phyloP scores from a whole-genome alignment of 176 grass and related monocot species.

The Triticum urartu region DNA sequence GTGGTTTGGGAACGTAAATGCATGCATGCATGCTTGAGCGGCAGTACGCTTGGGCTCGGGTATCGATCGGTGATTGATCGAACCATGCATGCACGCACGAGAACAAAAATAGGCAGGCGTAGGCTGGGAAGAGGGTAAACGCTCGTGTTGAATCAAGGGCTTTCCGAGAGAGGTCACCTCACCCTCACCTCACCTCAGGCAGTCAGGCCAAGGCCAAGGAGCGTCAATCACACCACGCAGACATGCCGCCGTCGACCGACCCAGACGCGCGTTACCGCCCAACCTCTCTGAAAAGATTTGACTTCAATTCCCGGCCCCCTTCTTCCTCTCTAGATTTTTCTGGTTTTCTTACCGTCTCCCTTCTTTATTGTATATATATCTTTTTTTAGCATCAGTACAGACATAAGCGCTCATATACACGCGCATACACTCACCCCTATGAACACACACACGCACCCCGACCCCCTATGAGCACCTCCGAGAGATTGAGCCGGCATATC shows the following conservation, averaged over 20 bases:
- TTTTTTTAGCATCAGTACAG: too few relatives aligned
- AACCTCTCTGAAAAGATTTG: conserved; percentile 40
- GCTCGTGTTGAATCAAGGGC: conserved; percentile 36
- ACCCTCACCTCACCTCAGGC: neutral
- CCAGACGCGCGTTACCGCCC: neutral
- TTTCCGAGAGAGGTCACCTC: conserved; percentile 56
- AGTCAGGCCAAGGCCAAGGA: neutral
- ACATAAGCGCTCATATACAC: too few relatives aligned
- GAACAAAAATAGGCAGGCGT: conserved; percentile 36
- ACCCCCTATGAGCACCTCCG: too few relatives aligned
- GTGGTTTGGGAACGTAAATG: conserved; percentile 7
- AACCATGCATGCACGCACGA: neutral
- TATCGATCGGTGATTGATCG: conserved; percentile 3
- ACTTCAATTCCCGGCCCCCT: conserved; percentile 34
- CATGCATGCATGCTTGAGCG: neutral
- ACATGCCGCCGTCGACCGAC: neutral
- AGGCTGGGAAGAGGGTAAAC: conserved; percentile 40
- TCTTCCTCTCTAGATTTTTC: neutral
- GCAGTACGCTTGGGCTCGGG: conserved; percentile 15
- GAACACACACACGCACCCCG: too few relatives aligned
- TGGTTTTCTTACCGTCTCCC: neutral
- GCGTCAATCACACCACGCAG: conserved; percentile 28
- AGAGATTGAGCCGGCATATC: too few relatives aligned
- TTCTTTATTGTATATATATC: neutral
- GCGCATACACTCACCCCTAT: too few relatives aligned